Evolutionary conservation across 1,284 basidiomycete species (phyloP).

Genomic region (Ceratobasidium papillatum): DNA sequence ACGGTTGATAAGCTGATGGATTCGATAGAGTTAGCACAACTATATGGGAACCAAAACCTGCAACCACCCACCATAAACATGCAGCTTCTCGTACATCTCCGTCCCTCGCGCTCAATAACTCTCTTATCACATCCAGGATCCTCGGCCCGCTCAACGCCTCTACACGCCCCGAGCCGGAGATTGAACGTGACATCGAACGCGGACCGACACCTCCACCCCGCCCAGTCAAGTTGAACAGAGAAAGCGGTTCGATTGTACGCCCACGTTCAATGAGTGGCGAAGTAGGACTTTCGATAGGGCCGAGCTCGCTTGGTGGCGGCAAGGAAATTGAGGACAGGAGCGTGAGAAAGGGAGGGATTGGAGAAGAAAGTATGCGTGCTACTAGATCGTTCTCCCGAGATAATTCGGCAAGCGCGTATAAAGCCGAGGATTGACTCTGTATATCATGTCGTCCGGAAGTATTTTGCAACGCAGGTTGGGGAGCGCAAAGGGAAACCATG

Average conservation of each 20-base stretch:
- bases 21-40: neutral
- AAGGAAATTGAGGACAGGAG: neutral
- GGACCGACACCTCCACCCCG: neutral
- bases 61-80: slow-evolving; percentile 18
- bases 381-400: slow-evolving; percentile 25
- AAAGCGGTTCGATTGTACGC: neutral
- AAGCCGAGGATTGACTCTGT: slow-evolving; percentile 24
- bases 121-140: slow-evolving; percentile 11
- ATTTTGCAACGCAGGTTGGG: too few species aligned
- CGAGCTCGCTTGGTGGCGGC: neutral
- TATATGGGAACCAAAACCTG: neutral
- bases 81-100: slow-evolving; percentile 30
- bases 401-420: slow-evolving; percentile 27
- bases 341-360: neutral
- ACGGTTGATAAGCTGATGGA: slow-evolving; percentile 10
- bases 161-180: neutral
- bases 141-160: neutral
- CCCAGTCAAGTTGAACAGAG: neutral
- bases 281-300: neutral
- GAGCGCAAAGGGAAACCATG: too few species aligned
- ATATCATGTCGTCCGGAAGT: neutral
- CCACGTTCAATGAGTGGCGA: neutral
- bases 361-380: neutral
- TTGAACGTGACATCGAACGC: neutral
- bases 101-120: slow-evolving; percentile 16